Evolutionary conservation across 139 green algal species (phyloP), one percentile per base, ranked within the genome.

Genomic region (Coelastrella sp.): DNA sequence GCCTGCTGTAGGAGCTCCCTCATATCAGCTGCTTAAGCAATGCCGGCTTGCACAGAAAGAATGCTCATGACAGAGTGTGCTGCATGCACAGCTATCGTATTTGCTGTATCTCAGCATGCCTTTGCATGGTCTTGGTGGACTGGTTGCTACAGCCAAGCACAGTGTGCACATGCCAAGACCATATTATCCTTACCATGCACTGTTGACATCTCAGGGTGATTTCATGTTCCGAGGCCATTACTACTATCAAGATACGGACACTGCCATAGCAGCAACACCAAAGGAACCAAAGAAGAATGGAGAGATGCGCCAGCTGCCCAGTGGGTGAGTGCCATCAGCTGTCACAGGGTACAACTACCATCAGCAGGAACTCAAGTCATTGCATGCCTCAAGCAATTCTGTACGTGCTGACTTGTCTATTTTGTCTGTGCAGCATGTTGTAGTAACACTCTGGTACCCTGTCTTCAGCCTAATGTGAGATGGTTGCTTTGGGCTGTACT

Each of bases 211-310:
- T 49, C 73, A 89, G 85, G 59, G 85, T 19, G 70, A 89, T 56
- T 61, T 61, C 57, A 17, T 84, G 58, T 27, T 89, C 49, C 56
- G 72, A 8, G 72, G 22, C 20, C 73, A 89, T 27, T 89, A 81
- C 78, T 61, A 83, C 24, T 91, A 91, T 79, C 65, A 72, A 25
- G 74, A 63, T 22, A 11, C 27, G 1, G 87, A 91, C 79, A 91
- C 87, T 3, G 17, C 78, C 7, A 73, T 91, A 25, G 65, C 81
- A 10, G 87, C 74, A 24, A 59, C 35, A 20, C 65, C 63, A 15
- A 79, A 81, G 65, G 6, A 75, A 24, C 74, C 63, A 57, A 27
- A 85, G 19, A 12, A 72, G 57, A 85, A 73, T 60, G 56, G 61
- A 73, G 79, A 85, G 7, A 8, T 11, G 7, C 6, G 79, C 8